Conservation (phyloP, 768 basidiomycete species). For the Russula lepida region DNA sequence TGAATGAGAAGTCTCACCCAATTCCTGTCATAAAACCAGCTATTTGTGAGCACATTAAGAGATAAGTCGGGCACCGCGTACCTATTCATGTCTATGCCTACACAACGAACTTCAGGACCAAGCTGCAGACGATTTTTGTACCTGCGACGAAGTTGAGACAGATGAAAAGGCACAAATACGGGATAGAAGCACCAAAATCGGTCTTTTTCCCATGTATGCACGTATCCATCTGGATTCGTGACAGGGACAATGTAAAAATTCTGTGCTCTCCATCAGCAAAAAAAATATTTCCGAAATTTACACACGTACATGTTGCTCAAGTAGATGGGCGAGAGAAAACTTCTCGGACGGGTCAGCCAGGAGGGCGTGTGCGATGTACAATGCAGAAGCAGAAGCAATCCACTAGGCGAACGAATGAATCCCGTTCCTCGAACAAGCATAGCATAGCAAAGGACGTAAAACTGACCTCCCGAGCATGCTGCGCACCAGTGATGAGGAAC, state of each 20-base stretch:
- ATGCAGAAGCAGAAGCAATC: slow-evolving; percentile 66
- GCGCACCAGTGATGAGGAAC: slow-evolving; percentile 62
- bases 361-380: slow-evolving; percentile 68
- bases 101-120: slow-evolving; percentile 41
- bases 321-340: slow-evolving; percentile 40
- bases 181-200: slow-evolving; percentile 45
- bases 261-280: slow-evolving; percentile 24
- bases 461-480: slow-evolving; percentile 68
- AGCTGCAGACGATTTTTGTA: slow-evolving; percentile 64
- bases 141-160: slow-evolving; percentile 26
- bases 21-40: neutral
- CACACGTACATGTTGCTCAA: slow-evolving; percentile 40
- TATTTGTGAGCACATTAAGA: neutral
- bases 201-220: slow-evolving; percentile 62
- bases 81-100: slow-evolving; percentile 76
- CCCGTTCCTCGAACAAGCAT: neutral
- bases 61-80: slow-evolving; percentile 23
- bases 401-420: slow-evolving; percentile 38
- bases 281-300: neutral
- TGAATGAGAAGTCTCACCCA: neutral
- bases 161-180: neutral
- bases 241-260: slow-evolving; percentile 62
- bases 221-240: slow-evolving; percentile 68
- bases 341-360: slow-evolving; percentile 41
- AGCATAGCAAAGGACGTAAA: neutral